Conservation (phyloP, 1,139 yeast species). For the Wickerhamomyces sp. region DNA sequence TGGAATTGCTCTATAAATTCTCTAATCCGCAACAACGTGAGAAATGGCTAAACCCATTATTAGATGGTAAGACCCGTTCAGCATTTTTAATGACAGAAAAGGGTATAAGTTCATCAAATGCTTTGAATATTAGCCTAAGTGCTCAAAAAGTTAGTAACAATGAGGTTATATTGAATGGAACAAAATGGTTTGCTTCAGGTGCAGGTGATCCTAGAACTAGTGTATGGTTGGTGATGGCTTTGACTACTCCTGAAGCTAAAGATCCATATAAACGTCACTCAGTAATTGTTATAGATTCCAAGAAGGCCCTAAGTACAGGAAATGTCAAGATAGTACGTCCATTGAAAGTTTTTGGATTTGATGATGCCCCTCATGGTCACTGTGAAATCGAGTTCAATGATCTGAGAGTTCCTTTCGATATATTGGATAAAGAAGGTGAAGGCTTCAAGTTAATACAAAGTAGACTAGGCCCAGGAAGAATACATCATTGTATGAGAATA, state of each 20-base stretch:
- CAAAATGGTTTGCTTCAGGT: slow-evolving; percentile 75
- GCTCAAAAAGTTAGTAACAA: slow-evolving; percentile 41
- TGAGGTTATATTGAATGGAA: slow-evolving; percentile 56
- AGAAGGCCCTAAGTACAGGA: slow-evolving; percentile 49
- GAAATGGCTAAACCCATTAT: slow-evolving; percentile 51
- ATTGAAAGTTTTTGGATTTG: slow-evolving; percentile 56
- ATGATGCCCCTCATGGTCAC: slow-evolving; percentile 76
- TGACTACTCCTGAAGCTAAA: slow-evolving; percentile 39
- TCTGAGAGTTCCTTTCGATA: slow-evolving; percentile 44
- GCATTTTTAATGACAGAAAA: slow-evolving; percentile 73
- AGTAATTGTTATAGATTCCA: slow-evolving; percentile 53
- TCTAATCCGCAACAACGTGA: slow-evolving; percentile 50
- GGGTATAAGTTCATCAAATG: slow-evolving; percentile 63
- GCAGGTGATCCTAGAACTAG: slow-evolving; percentile 68
- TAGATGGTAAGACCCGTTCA: slow-evolving; percentile 57
- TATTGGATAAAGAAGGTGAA: slow-evolving; percentile 49
- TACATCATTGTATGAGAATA: slow-evolving; percentile 72
- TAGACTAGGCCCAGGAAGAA: slow-evolving; percentile 68
- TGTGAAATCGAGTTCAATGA: slow-evolving; percentile 55
- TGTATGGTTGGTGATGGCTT: slow-evolving; percentile 66
- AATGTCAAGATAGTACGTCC: slow-evolving; percentile 50
- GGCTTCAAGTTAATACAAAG: slow-evolving; percentile 71
- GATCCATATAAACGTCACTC: slow-evolving; percentile 53
- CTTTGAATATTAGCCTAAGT: slow-evolving; percentile 54
- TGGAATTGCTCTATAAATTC: slow-evolving; percentile 63